These are phyloP conservation scores for Discostella stelligeroides DNA, from an alignment of 108 stramenopile species.

Conservation along the genomic window DNA sequence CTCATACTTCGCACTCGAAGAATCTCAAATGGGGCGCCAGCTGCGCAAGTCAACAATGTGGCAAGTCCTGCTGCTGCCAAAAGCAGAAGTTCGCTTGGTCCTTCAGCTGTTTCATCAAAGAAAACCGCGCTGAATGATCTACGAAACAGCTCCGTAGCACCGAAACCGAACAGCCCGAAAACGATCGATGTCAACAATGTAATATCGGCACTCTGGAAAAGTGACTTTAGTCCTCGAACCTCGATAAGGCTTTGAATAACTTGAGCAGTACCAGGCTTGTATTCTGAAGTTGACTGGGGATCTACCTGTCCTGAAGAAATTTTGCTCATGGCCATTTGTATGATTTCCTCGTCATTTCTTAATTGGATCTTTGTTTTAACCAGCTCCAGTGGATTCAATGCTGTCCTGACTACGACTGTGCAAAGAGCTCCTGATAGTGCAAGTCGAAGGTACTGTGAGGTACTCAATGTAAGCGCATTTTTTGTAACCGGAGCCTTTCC, in stretches of 20 bases:
- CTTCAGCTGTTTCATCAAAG: slow-evolving; percentile 51
- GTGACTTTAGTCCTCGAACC: slow-evolving; percentile 64
- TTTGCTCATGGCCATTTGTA: slow-evolving; percentile 41
- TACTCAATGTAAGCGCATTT: slow-evolving; percentile 63
- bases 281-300: slow-evolving; percentile 11
- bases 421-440: slow-evolving; percentile 82
- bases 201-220: slow-evolving; percentile 91
- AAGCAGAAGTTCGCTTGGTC: slow-evolving; percentile 60
- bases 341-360: slow-evolving; percentile 75
- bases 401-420: slow-evolving; percentile 83
- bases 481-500: slow-evolving; percentile 79
- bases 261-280: slow-evolving; percentile 49
- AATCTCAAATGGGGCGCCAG: slow-evolving; percentile 72
- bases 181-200: slow-evolving; percentile 85
- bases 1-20: slow-evolving; percentile 83
- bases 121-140: slow-evolving; percentile 75
- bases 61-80: slow-evolving; percentile 78
- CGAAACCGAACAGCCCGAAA: slow-evolving; percentile 89
- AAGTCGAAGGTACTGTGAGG: slow-evolving; percentile 72
- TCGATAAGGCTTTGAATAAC: slow-evolving; percentile 62
- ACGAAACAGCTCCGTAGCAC: slow-evolving; percentile 89
- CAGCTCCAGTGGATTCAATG: slow-evolving; percentile 83
- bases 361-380: slow-evolving; percentile 91
- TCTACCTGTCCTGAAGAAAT: slow-evolving; percentile 15
- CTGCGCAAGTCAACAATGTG: slow-evolving; percentile 64